Evolutionary conservation across 805 yeast species (phyloP).

Genomic region (Jamesozyma lodderae): DNA sequence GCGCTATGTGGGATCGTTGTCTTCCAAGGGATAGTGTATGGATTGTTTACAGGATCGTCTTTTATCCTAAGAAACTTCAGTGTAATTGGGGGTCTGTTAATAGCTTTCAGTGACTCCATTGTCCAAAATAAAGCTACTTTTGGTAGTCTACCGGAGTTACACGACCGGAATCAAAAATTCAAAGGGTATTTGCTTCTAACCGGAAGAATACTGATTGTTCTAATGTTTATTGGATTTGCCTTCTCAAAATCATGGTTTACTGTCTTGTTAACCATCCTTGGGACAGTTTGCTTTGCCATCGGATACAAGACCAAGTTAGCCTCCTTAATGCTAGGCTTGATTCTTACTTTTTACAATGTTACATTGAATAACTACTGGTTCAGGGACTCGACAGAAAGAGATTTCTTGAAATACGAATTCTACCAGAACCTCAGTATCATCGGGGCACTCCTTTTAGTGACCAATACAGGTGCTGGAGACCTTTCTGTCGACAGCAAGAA

Average conservation of each 20-base stretch:
- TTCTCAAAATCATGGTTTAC: slow-evolving; percentile 65
- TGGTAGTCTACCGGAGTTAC: slow-evolving; percentile 45
- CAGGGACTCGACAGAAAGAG: slow-evolving; percentile 61
- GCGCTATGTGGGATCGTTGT: slow-evolving; percentile 63
- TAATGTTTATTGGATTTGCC: slow-evolving; percentile 79
- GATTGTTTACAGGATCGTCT: slow-evolving; percentile 69
- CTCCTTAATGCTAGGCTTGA: slow-evolving; percentile 59
- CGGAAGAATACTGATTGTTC: slow-evolving; percentile 79
- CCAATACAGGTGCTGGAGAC: slow-evolving; percentile 94
- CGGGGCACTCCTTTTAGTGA: slow-evolving; percentile 85
- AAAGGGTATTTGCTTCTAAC: slow-evolving; percentile 79
- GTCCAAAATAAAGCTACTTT: slow-evolving; percentile 60
- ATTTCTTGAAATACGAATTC: slow-evolving; percentile 83
- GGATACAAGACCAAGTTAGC: slow-evolving; percentile 91
- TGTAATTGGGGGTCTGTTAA: slow-evolving; percentile 83
- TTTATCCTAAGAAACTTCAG: slow-evolving; percentile 83
- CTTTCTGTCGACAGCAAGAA: slow-evolving; percentile 91
- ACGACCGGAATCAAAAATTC: slow-evolving; percentile 47
- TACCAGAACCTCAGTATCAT: slow-evolving; percentile 92
- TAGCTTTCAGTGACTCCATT: slow-evolving; percentile 80
- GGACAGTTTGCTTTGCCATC: slow-evolving; percentile 71
- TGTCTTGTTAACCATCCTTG: slow-evolving; percentile 57
- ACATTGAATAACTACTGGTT: slow-evolving; percentile 86
- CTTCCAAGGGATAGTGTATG: slow-evolving; percentile 85
- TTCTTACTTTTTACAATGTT: slow-evolving; percentile 69